A percentile compares a stretch with the other conserved stretches of the same genome.
Conservation (phyloP, 2,329 filamentous ascomycete genomes). For the Cyphellophora attinorum region DNA sequence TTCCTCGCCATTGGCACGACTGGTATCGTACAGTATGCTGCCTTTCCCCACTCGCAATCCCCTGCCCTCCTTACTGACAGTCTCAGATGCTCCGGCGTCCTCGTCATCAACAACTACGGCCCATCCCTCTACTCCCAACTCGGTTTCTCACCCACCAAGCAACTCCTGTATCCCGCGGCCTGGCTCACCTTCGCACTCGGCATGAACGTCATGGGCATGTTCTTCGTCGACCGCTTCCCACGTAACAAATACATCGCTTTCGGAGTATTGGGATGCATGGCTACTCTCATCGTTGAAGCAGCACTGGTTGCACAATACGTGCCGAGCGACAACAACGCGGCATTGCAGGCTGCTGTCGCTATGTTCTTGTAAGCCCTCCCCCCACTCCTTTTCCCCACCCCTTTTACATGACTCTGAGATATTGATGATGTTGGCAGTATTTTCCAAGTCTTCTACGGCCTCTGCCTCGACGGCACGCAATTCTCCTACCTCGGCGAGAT, state of each 20-base stretch:
- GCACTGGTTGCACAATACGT: slow-evolving; percentile 26
- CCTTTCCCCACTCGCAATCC: too few relatives aligned
- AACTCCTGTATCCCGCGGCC: slow-evolving; percentile 33
- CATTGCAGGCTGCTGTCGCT: slow-evolving; percentile 28
- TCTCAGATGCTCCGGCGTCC: too few relatives aligned
- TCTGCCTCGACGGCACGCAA: slow-evolving; percentile 37
- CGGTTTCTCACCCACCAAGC: slow-evolving; percentile 27
- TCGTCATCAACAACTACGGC: slow-evolving; percentile 27
- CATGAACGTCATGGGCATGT: slow-evolving; percentile 31
- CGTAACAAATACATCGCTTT: slow-evolving; percentile 33
- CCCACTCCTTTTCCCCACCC: background rate
- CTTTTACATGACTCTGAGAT: background rate
- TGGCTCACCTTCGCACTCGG: slow-evolving; percentile 33
- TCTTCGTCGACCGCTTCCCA: slow-evolving; percentile 30
- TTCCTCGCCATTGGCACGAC: too few relatives aligned
- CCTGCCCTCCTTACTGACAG: too few relatives aligned
- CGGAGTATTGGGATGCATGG: slow-evolving; percentile 31
- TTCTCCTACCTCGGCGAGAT: slow-evolving; percentile 31
- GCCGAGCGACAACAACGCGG: slow-evolving; percentile 24
- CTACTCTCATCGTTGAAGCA: slow-evolving; percentile 30
- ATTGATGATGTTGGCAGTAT: too few relatives aligned
- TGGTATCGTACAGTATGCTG: too few relatives aligned
- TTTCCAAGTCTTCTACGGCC: too few relatives aligned
- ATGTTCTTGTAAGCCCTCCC: slow-evolving; percentile 23
- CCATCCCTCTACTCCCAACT: slow-evolving; percentile 29